Evolutionary conservation across 345 rosid genomes (phyloP).

Genomic region (Schrenkiella parvula): DNA sequence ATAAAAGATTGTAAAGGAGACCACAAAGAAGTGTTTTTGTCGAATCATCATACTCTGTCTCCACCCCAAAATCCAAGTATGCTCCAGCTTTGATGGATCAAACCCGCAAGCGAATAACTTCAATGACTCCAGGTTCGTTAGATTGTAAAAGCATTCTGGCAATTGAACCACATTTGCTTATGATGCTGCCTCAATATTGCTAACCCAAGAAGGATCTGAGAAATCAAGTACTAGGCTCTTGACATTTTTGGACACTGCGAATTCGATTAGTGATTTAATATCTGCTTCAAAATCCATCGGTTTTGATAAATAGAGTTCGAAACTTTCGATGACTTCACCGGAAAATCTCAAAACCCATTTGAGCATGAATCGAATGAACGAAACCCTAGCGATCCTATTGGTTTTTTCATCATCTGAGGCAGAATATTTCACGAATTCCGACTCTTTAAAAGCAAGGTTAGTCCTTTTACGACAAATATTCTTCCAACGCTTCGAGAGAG

Average conservation of each 20-base stretch:
- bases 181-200: neutral
- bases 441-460: neutral
- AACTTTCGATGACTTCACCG: neutral
- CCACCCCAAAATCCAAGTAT: neutral
- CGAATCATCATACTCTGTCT: neutral
- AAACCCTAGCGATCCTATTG: neutral
- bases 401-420: neutral
- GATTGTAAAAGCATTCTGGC: constrained; percentile 27
- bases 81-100: neutral
- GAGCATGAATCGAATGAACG: constrained; percentile 7
- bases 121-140: constrained; percentile 16
- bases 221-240: constrained; percentile 36
- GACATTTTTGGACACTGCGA: constrained; percentile 12
- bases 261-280: constrained; percentile 5
- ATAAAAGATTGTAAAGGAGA: neutral
- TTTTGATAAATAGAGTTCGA: constrained; percentile 25
- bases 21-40: neutral
- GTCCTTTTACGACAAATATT: neutral
- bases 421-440: neutral
- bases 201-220: constrained; percentile 26
- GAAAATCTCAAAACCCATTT: constrained; percentile 4
- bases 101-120: constrained; percentile 32
- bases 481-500: neutral
- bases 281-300: constrained; percentile 14
- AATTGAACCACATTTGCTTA: constrained; percentile 1